These are phyloP conservation scores for Erigeron philadelphicus DNA, from an alignment of 140 eudicot species.

Conservation along the genomic window DNA sequence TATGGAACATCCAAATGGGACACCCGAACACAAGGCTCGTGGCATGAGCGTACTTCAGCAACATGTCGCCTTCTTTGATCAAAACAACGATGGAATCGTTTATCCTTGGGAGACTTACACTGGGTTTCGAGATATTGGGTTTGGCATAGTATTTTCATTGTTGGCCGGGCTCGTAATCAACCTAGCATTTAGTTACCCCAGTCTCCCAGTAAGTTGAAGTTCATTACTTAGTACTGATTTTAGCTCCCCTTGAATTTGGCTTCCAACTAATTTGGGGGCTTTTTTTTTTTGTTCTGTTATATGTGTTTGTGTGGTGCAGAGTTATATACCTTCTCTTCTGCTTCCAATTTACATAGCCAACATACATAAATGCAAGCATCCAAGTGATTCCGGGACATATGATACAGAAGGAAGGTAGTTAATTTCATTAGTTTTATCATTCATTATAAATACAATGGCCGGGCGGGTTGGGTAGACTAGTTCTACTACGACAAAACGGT, in stretches of 20 bases:
- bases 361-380: slow-evolving; percentile 63
- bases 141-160: slow-evolving; percentile 3
- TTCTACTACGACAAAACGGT: no score
- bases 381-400: slow-evolving; percentile 59
- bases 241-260: neutral
- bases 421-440: neutral
- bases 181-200: slow-evolving; percentile 13
- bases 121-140: slow-evolving; percentile 27
- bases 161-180: neutral
- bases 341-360: slow-evolving; percentile 54
- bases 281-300: neutral
- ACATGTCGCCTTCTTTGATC: slow-evolving; percentile 33
- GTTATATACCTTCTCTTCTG: slow-evolving; percentile 39
- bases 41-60: slow-evolving; percentile 34
- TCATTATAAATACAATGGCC: no score
- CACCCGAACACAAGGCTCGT: slow-evolving; percentile 7
- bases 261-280: neutral
- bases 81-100: slow-evolving; percentile 23
- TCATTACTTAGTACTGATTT: neutral
- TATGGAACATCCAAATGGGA: slow-evolving; percentile 15
- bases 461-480: no score
- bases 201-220: slow-evolving; percentile 18
- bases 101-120: slow-evolving; percentile 39
- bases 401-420: slow-evolving; percentile 74
- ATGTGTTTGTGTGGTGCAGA: slow-evolving; percentile 34